A percentile compares a stretch with the other conserved stretches of the same genome.
Conservation (phyloP, 1,139 yeast species). For the Pneumocystis wakefieldiae region DNA sequence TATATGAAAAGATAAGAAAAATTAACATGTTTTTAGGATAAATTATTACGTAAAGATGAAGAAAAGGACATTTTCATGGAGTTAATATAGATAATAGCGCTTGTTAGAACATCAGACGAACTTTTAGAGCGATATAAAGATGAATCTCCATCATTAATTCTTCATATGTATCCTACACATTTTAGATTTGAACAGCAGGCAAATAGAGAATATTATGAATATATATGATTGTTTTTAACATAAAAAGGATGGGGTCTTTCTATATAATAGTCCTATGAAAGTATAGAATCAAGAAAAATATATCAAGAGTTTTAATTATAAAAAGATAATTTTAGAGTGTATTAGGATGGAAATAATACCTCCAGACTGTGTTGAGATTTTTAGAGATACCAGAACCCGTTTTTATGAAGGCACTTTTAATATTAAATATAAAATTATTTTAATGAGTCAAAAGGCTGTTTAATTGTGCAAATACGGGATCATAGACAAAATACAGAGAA, state of each 20-base stretch:
- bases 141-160: conserved; percentile 8
- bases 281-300: background rate
- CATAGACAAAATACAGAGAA: conserved; percentile 2
- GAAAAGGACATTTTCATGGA: background rate
- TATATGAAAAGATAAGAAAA: background rate
- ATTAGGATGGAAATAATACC: conserved; percentile 12
- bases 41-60: background rate
- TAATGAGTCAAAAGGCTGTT: conserved; percentile 3
- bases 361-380: conserved; percentile 12
- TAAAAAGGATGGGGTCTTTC: conserved; percentile 11
- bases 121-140: conserved; percentile 9
- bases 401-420: conserved; percentile 10
- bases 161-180: conserved; percentile 11
- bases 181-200: conserved; percentile 13
- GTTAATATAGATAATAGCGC: background rate
- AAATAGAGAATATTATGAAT: background rate
- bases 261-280: conserved; percentile 12
- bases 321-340: conserved; percentile 9
- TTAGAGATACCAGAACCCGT: conserved; percentile 8
- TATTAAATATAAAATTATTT: background rate
- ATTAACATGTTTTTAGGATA: background rate
- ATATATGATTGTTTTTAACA: background rate
- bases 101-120: conserved; percentile 2
- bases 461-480: conserved; percentile 8
- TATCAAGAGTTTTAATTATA: background rate